Evolutionary conservation across 768 basidiomycete species (phyloP).

Genomic region (Xerocomellus amylosporus): DNA sequence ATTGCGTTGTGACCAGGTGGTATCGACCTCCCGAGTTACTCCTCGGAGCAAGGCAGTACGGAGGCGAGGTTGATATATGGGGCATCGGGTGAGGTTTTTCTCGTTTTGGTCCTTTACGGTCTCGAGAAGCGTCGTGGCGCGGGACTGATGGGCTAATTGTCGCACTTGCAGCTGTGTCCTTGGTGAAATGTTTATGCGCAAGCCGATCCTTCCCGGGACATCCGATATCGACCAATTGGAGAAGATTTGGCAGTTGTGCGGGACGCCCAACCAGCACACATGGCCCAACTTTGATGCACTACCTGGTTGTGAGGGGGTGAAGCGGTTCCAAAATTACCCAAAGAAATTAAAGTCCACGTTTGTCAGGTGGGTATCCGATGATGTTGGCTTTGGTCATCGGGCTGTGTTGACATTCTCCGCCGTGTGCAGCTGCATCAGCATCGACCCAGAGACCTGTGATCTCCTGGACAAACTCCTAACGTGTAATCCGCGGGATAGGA

Average conservation of each 20-base stretch:
- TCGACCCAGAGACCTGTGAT: constrained; percentile 73
- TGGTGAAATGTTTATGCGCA: constrained; percentile 92
- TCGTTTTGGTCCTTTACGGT: constrained; percentile 6
- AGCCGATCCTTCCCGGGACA: constrained; percentile 83
- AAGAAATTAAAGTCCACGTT: constrained; percentile 58
- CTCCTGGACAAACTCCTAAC: constrained; percentile 78
- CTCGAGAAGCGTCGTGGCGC: not conserved
- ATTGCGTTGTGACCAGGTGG: constrained; percentile 94
- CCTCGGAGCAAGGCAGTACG: constrained; percentile 85
- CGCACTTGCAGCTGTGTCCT: constrained; percentile 69
- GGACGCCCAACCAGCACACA: constrained; percentile 76
- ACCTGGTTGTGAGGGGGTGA: constrained; percentile 79
- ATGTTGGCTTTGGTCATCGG: not conserved
- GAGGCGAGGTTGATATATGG: constrained; percentile 96
- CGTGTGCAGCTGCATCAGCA: constrained; percentile 38
- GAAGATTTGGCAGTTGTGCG: constrained; percentile 88
- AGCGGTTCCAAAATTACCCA: constrained; percentile 51
- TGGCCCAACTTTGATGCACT: constrained; percentile 77
- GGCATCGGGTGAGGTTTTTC: constrained; percentile 92
- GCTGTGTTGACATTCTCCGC: not conserved
- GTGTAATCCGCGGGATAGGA: constrained; percentile 78
- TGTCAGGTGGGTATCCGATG: constrained; percentile 49
- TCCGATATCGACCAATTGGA: constrained; percentile 91
- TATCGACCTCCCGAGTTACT: constrained; percentile 92
- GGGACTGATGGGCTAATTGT: constrained; percentile 1